Conservation (phyloP, 768 basidiomycete species). For the Cyathus striatus region DNA sequence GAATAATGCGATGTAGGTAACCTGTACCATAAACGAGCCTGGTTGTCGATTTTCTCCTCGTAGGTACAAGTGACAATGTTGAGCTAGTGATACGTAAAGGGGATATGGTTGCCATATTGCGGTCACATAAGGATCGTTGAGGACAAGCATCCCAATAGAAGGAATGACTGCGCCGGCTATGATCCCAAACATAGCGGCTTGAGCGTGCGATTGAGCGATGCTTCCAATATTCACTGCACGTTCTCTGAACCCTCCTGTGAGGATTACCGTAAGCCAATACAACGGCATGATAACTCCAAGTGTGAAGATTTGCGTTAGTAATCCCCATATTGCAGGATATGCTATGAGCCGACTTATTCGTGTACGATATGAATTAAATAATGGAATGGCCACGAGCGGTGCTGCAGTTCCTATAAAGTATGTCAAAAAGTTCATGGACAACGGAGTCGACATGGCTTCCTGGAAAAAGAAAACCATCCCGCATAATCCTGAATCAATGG, state of each 20-base stretch:
- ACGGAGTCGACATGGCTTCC: slow-evolving; percentile 23
- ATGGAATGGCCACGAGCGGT: slow-evolving; percentile 34
- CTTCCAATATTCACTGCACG: slow-evolving; percentile 9
- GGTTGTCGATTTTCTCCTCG: slow-evolving; percentile 27
- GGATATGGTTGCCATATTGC: slow-evolving; percentile 55
- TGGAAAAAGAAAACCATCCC: slow-evolving; percentile 45
- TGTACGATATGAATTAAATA: slow-evolving; percentile 38
- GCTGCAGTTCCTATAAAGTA: slow-evolving; percentile 30
- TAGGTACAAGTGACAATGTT: slow-evolving; percentile 30
- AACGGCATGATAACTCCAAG: slow-evolving; percentile 39
- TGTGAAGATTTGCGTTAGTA: slow-evolving; percentile 36
- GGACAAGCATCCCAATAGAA: slow-evolving; percentile 35
- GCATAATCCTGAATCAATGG: slow-evolving; percentile 36
- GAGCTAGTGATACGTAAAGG: slow-evolving; percentile 36
- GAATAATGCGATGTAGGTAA: slow-evolving; percentile 33
- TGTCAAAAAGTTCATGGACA: slow-evolving; percentile 22
- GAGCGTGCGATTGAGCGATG: slow-evolving; percentile 37
- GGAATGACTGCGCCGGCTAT: slow-evolving; percentile 42
- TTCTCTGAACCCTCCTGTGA: slow-evolving; percentile 23
- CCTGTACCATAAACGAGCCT: slow-evolving; percentile 29
- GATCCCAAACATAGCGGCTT: slow-evolving; percentile 48
- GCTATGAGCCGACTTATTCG: slow-evolving; percentile 28
- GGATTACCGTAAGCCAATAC: slow-evolving; percentile 42
- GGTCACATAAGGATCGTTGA: slow-evolving; percentile 37
- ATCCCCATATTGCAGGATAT: slow-evolving; percentile 34